Evolutionary conservation across 495 filamentous ascomycete genomes (phyloP).

Genomic region (Penicillium manginii): DNA sequence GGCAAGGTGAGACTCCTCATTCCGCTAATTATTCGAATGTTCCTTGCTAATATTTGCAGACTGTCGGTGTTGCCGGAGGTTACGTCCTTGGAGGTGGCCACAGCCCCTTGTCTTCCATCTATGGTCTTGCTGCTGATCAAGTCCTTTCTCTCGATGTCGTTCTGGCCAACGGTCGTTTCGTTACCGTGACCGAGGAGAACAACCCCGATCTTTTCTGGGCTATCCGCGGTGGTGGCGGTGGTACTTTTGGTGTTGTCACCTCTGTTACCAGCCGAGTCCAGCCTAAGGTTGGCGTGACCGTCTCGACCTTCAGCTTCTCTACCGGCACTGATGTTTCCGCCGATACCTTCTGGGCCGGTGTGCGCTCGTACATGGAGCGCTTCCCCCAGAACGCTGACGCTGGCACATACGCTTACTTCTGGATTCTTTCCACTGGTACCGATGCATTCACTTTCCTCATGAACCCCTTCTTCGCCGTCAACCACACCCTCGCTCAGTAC

Average conservation of each 20-base stretch:
- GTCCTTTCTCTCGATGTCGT: slow-evolving; percentile 55
- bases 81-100: slow-evolving; percentile 51
- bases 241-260: slow-evolving; percentile 56
- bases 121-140: slow-evolving; percentile 59
- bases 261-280: slow-evolving; percentile 52
- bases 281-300: slow-evolving; percentile 41
- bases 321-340: slow-evolving; percentile 34
- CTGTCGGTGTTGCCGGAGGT: slow-evolving; percentile 47
- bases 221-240: slow-evolving; percentile 37
- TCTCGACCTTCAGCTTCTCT: slow-evolving; percentile 46
- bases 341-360: slow-evolving; percentile 54
- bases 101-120: slow-evolving; percentile 51
- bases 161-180: slow-evolving; percentile 55
- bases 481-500: slow-evolving; percentile 51
- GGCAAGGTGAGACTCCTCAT: slow-evolving; percentile 33
- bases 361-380: slow-evolving; percentile 49
- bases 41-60: slow-evolving; percentile 14
- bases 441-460: slow-evolving; percentile 23
- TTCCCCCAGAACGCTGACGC: slow-evolving; percentile 53
- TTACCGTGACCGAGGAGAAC: slow-evolving; percentile 51
- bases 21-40: background rate
- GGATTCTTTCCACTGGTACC: slow-evolving; percentile 20
- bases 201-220: slow-evolving; percentile 67
- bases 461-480: slow-evolving; percentile 52
- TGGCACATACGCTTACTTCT: slow-evolving; percentile 61